Conservation (phyloP, 371 early-diverging fungal species). For the Choanephora cucurbitarum region DNA sequence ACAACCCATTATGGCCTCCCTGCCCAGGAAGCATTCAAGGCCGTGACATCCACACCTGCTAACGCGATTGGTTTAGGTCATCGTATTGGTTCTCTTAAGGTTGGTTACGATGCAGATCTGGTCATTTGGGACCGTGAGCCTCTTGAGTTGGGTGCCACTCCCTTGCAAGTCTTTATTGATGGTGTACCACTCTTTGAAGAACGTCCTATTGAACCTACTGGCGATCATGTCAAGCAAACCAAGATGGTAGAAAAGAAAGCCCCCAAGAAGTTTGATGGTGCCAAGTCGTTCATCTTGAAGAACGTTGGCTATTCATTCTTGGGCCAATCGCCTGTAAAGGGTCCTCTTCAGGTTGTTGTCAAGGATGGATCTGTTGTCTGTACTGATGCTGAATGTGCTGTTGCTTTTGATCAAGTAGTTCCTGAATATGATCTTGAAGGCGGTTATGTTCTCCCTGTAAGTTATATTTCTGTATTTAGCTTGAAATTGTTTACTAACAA, state of each 20-base stretch:
- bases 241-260: not conserved
- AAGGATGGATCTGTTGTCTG: conserved; percentile 54
- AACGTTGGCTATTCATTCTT: conserved; percentile 43
- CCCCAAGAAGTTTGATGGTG: conserved; percentile 5
- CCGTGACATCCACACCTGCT: conserved; percentile 77
- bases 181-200: conserved; percentile 58
- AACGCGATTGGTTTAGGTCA: conserved; percentile 72
- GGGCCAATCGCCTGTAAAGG: conserved; percentile 12
- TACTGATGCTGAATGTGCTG: conserved; percentile 38
- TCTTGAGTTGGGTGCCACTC: conserved; percentile 67
- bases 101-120: conserved; percentile 79
- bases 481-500: too few relatives aligned
- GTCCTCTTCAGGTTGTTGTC: conserved; percentile 42
- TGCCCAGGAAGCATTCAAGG: conserved; percentile 57
- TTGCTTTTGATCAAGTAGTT: conserved; percentile 11
- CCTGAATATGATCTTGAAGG: conserved; percentile 38
- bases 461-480: not conserved
- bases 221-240: not conserved
- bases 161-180: conserved; percentile 71
- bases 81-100: conserved; percentile 64
- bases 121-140: conserved; percentile 72
- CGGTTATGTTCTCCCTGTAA: conserved; percentile 44
- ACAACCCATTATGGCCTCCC: conserved; percentile 71
- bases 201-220: conserved; percentile 18
- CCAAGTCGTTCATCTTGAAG: conserved; percentile 32